These are phyloP conservation scores for Nicotiana tomentosiformis DNA, from an alignment of 257 asterid genomes.

Conservation along the genomic window DNA sequence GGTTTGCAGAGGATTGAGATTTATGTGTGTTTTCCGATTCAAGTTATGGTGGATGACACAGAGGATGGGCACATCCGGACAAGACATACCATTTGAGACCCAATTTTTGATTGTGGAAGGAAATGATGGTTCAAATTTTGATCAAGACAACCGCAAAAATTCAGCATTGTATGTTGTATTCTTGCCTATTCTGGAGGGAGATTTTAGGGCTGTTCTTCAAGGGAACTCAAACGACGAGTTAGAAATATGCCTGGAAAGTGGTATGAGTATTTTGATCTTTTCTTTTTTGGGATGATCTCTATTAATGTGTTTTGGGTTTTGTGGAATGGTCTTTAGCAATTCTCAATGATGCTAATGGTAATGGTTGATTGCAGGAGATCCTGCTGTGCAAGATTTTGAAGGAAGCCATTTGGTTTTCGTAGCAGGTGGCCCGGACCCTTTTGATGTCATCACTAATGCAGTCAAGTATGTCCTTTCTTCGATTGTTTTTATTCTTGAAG, in stretches of 20 bases:
- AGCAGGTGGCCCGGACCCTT: constrained; percentile 93
- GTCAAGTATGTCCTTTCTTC: constrained; percentile 52
- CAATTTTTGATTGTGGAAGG: constrained; percentile 82
- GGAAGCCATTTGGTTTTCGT: constrained; percentile 79
- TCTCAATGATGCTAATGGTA: not conserved
- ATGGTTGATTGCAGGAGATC: constrained; percentile 60
- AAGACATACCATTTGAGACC: constrained; percentile 80
- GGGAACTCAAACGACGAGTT: constrained; percentile 70
- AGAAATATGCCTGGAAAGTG: constrained; percentile 92
- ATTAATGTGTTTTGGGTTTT: not conserved
- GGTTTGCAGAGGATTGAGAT: constrained; percentile 67
- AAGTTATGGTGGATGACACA: constrained; percentile 99
- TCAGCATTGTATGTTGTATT: constrained; percentile 55
- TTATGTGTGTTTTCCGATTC: constrained; percentile 90
- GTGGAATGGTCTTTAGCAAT: not conserved
- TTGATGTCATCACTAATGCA: constrained; percentile 78
- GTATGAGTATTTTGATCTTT: constrained; percentile 24
- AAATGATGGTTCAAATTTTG: constrained; percentile 42
- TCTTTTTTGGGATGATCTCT: not conserved
- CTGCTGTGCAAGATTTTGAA: constrained; percentile 73
- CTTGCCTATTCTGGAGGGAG: constrained; percentile 88
- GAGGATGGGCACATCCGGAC: constrained; percentile 75
- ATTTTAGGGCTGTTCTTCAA: constrained; percentile 90
- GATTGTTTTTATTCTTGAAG: not conserved
- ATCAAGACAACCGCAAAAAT: constrained; percentile 30